These are phyloP conservation scores for Fragilaria radians DNA, from an alignment of 108 stramenopile genomes.

Conservation along the genomic window DNA sequence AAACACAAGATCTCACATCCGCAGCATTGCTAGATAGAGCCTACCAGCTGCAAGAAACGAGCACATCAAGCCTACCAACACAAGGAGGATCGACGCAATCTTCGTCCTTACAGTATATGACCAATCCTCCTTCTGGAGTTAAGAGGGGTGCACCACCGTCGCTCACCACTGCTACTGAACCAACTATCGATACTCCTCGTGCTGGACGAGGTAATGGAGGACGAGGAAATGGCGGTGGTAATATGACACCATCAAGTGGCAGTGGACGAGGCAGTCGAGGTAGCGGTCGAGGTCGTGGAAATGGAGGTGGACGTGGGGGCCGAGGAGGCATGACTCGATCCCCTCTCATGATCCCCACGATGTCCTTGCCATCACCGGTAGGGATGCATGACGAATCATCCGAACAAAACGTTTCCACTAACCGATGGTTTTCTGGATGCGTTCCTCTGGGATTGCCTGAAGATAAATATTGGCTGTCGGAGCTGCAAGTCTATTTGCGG, in stretches of 20 bases:
- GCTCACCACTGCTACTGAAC: neutral
- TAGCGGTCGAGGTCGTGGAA: slow-evolving; percentile 8
- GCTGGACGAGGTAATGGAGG: neutral
- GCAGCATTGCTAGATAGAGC: neutral
- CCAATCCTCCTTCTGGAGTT: neutral
- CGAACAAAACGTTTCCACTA: slow-evolving; percentile 5
- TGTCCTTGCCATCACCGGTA: neutral
- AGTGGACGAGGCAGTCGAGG: slow-evolving; percentile 5
- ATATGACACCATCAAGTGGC: too few species aligned
- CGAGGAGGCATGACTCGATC: slow-evolving; percentile 4
- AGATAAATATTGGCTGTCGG: slow-evolving; percentile 82
- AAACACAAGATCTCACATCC: neutral
- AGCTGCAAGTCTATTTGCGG: slow-evolving; percentile 76
- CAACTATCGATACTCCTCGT: neutral
- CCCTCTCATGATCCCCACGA: neutral
- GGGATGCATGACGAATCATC: too few species aligned
- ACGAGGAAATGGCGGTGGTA: neutral
- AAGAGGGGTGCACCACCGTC: too few species aligned
- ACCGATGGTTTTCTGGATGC: slow-evolving; percentile 47
- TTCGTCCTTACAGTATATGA: neutral
- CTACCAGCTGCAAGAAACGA: neutral
- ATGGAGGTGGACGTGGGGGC: slow-evolving; percentile 16
- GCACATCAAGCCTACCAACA: neutral
- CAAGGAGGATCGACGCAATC: neutral
- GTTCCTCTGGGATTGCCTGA: slow-evolving; percentile 65